Conservation (phyloP, 2,329 filamentous ascomycete genomes). For the Calycina herbarum region DNA sequence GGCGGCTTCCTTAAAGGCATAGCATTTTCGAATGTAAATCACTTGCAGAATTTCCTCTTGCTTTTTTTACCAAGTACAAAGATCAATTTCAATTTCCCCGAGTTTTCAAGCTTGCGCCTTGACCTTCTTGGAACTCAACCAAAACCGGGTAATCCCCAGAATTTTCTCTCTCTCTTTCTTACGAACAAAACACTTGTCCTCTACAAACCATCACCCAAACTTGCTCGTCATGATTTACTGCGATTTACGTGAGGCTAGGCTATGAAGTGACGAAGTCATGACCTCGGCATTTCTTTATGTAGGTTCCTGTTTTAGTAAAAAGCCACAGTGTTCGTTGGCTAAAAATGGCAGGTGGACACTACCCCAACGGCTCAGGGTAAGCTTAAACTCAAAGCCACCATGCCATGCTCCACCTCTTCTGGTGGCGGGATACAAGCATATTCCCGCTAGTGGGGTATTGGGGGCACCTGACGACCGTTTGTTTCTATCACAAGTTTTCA, state of each 20-base stretch:
- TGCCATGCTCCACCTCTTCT: too few species aligned
- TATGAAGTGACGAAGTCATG: background rate
- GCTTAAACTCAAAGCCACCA: too few species aligned
- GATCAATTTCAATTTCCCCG: background rate
- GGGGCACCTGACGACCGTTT: too few species aligned
- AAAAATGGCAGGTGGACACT: background rate
- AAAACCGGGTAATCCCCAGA: background rate
- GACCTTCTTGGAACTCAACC: background rate
- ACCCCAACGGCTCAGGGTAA: too few species aligned
- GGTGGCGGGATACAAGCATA: too few species aligned
- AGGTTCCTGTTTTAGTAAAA: background rate
- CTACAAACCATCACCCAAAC: background rate
- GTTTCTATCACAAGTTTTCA: too few species aligned
- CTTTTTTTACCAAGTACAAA: background rate
- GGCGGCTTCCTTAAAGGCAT: conserved; percentile 7
- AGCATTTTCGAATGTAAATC: conserved; percentile 10
- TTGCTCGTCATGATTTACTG: background rate
- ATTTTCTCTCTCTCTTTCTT: background rate
- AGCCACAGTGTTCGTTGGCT: conserved; percentile 3
- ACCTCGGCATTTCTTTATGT: background rate
- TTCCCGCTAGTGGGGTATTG: too few species aligned
- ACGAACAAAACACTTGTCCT: background rate
- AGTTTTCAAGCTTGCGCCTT: background rate
- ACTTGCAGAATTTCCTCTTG: background rate
- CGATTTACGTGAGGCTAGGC: background rate